phyloP scores from a whole-genome alignment of 192 early-diverging fungal species.

The Gamsiella multidivaricata region DNA sequence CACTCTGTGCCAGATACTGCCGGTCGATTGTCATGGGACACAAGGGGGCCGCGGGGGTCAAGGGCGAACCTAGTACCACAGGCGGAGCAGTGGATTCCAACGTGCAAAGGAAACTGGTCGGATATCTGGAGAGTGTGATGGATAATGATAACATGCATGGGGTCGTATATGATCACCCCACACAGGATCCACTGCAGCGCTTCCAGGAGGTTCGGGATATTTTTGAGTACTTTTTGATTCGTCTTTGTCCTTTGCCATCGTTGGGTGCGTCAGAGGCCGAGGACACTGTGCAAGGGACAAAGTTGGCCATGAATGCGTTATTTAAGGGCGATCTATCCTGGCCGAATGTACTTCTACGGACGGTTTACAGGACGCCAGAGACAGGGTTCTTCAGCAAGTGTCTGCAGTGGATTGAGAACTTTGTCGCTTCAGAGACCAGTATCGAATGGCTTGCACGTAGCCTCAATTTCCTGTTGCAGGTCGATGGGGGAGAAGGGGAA shows the following conservation, averaged over 20 bases:
- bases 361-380: constrained; percentile 10
- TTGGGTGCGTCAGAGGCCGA: neutral
- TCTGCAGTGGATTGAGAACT: constrained; percentile 34
- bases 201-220: constrained; percentile 50
- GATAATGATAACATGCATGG: neutral
- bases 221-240: constrained; percentile 49
- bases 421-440: constrained; percentile 16
- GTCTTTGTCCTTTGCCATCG: constrained; percentile 3
- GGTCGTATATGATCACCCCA: neutral
- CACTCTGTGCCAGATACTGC: constrained; percentile 41
- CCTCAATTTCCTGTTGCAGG: constrained; percentile 42
- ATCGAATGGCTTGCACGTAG: constrained; percentile 14
- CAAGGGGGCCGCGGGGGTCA: neutral
- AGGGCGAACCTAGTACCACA: no score
- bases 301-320: constrained; percentile 28
- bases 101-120: constrained; percentile 33
- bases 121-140: constrained; percentile 44
- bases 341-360: constrained; percentile 31
- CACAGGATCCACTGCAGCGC: constrained; percentile 2
- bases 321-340: constrained; percentile 34
- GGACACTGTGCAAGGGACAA: constrained; percentile 19
- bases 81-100: constrained; percentile 23
- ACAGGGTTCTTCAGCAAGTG: constrained; percentile 37
- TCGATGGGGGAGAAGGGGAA: constrained; percentile 10
- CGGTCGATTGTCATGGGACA: constrained; percentile 24